Evolutionary conservation across 179 eudicot genomes (phyloP).

Genomic region (Carnegiea gigantea): DNA sequence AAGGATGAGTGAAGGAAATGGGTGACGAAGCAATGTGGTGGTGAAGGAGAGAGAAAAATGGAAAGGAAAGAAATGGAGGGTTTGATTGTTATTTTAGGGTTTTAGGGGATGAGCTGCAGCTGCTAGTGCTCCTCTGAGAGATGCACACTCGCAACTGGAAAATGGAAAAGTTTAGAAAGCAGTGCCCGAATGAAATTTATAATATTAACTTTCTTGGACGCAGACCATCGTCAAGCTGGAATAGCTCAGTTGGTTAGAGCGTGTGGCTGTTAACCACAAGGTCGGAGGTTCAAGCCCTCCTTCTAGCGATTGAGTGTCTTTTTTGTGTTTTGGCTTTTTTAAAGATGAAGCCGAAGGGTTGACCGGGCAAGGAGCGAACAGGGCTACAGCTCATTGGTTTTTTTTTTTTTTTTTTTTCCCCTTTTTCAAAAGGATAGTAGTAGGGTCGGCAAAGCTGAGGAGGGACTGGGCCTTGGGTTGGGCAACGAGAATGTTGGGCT

Average conservation of each 20-base stretch:
- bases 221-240: constrained; percentile 41
- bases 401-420: too few species aligned
- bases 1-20: not conserved
- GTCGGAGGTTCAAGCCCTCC: constrained; percentile 93
- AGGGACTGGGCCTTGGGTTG: too few species aligned
- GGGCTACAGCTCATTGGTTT: too few species aligned
- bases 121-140: not conserved
- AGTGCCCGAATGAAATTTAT: too few species aligned
- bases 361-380: too few species aligned
- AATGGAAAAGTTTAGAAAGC: not conserved
- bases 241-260: constrained; percentile 96
- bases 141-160: not conserved
- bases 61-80: not conserved
- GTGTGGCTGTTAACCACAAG: constrained; percentile 97
- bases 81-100: not conserved
- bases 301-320: constrained; percentile 47
- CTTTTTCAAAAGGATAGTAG: too few species aligned
- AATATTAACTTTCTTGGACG: too few species aligned
- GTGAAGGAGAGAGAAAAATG: constrained; percentile 1
- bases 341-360: not conserved
- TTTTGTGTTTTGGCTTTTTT: not conserved
- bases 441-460: too few species aligned
- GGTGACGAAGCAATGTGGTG: constrained; percentile 3
- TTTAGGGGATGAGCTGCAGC: constrained; percentile 8
- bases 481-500: too few species aligned